Evolutionary conservation across 768 basidiomycete genomes (phyloP), one percentile per base, ranked within the genome.

Genomic region (Calocybe cyanea): DNA sequence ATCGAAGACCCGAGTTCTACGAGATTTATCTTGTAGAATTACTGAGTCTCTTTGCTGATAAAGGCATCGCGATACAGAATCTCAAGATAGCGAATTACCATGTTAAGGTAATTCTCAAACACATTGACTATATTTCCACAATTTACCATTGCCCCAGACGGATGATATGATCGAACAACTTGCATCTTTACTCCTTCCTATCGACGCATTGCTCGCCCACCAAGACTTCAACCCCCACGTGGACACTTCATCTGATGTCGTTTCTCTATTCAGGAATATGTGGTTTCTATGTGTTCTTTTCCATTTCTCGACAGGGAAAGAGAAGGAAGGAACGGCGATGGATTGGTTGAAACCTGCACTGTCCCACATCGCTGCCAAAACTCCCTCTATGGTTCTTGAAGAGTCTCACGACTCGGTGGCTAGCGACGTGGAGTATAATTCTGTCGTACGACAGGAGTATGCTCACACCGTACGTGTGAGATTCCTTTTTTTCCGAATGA

Each of bases 271-370:
- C 76, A 80, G 93, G 35, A 92, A 91, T 57, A 75, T 93, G 66
- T 99, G 95, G 95, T 92, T 94, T 65, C 66, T 97, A 15, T 92
- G 90, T 60, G 78, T 88, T 19, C 76, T 95, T 13, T 92, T 95
- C 56, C 78, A 85, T 17, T 87, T 97, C 54, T 85, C 90, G 2
- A 67, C 66, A 5, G 64, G 70, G 15, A 71, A 75, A 25, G 72
- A 73, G 24, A 71, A 68, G 17, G 81, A 81, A 36, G 76, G 73
- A 23, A 72, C 74, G 18, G 83, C 85, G 1, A 84, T 86, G 78
- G 80, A 83, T 35, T 91, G 91, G 86, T 76, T 90, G 39, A 70
- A 74, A 35, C 83, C 87, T 23, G 85, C 88, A 1, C 70, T 96
- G 14, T 72, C 76, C 23, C 79, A 83, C 7, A 92, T 96, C 50